Conservation (phyloP, 257 asterid species). For the Solanum rostratum region DNA sequence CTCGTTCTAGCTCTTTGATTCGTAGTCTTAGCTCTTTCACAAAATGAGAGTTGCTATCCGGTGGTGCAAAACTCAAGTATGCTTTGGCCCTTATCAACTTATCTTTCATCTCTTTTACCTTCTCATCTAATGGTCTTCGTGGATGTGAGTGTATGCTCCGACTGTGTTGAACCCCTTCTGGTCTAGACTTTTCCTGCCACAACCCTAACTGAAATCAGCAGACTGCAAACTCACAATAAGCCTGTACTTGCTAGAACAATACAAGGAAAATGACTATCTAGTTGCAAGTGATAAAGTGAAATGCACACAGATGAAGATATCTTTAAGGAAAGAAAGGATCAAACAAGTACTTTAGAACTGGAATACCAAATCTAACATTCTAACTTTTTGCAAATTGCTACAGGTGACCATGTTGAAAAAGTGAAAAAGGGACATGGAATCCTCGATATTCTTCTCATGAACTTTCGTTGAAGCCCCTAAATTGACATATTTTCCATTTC, state of each 20-base stretch:
- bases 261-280: not conserved
- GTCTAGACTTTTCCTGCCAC: constrained; percentile 36
- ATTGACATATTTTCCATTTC: not conserved
- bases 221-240: not conserved
- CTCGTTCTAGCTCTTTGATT: constrained; percentile 76
- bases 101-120: constrained; percentile 74
- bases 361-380: not conserved
- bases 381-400: not conserved
- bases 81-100: constrained; percentile 74
- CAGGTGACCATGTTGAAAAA: not conserved
- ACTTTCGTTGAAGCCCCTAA: not conserved
- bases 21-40: constrained; percentile 79
- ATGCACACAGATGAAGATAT: not conserved
- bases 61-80: constrained; percentile 49
- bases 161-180: constrained; percentile 19
- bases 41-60: constrained; percentile 65
- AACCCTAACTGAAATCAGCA: constrained; percentile 10
- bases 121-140: constrained; percentile 39
- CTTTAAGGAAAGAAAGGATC: not conserved
- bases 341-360: not conserved
- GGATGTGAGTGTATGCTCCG: constrained; percentile 14
- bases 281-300: not conserved
- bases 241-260: not conserved
- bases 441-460: not conserved
- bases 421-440: not conserved